Evolutionary conservation across 106 monocot genomes (phyloP).

Genomic region (Apostasia ramifera): DNA sequence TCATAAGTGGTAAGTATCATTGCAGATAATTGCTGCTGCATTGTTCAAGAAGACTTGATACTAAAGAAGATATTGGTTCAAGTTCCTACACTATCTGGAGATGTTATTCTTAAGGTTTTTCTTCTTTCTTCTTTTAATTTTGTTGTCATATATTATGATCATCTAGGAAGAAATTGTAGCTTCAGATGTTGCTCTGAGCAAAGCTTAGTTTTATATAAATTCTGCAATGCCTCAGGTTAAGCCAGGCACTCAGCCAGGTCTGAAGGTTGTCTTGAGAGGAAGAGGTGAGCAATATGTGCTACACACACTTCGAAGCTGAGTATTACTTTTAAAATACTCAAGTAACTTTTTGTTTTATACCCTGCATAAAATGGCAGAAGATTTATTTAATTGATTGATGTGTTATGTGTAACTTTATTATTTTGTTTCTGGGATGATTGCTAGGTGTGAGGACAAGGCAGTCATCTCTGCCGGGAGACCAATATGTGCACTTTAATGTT

Average conservation of each 20-base stretch:
- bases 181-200: background rate
- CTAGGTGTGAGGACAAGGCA: slow-evolving; percentile 26
- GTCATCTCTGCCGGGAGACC: slow-evolving; percentile 21
- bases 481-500: slow-evolving; percentile 34
- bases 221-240: slow-evolving; percentile 35
- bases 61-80: slow-evolving; percentile 12
- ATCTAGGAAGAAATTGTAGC: background rate
- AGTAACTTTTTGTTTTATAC: background rate
- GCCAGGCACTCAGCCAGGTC: slow-evolving; percentile 85
- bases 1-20: no score
- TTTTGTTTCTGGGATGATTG: no score
- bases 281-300: slow-evolving; percentile 35
- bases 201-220: background rate
- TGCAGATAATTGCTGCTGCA: no score
- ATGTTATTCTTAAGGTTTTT: slow-evolving; percentile 74
- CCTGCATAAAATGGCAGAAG: no score
- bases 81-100: slow-evolving; percentile 78
- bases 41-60: no score
- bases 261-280: slow-evolving; percentile 75
- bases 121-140: background rate
- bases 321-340: background rate
- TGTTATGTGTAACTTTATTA: no score
- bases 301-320: background rate
- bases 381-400: no score
- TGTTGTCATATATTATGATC: background rate